These are phyloP conservation scores for Aspergillus glaucus DNA, from an alignment of 2,329 filamentous ascomycete genomes.

Conservation along the genomic window DNA sequence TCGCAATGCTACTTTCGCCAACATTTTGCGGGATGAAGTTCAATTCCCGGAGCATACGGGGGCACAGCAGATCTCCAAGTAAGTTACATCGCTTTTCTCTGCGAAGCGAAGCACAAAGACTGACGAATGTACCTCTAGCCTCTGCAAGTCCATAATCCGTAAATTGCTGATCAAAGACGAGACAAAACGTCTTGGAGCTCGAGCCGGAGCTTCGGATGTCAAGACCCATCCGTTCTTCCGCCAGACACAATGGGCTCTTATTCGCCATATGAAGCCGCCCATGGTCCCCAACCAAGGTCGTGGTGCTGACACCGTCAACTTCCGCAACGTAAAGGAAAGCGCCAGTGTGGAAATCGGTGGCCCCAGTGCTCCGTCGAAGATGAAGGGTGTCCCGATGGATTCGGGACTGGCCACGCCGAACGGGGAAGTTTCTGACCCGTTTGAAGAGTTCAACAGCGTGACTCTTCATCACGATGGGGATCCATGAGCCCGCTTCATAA, in stretches of 20 bases:
- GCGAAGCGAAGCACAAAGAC: slow-evolving; percentile 1
- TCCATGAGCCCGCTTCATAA: slow-evolving; percentile 10
- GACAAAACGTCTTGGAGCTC: slow-evolving; percentile 82
- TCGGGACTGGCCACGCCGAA: slow-evolving; percentile 80
- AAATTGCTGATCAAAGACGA: slow-evolving; percentile 98
- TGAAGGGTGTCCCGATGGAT: slow-evolving; percentile 78
- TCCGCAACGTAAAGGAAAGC: slow-evolving; percentile 96
- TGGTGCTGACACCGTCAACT: slow-evolving; percentile 91
- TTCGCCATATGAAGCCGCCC: slow-evolving; percentile 95
- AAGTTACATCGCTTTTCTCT: slow-evolving; percentile 36
- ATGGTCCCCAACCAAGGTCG: slow-evolving; percentile 89
- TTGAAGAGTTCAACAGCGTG: slow-evolving; percentile 98
- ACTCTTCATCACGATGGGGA: slow-evolving; percentile 96
- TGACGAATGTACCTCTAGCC: slow-evolving; percentile 46
- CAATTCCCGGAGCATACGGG: slow-evolving; percentile 87
- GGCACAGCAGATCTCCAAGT: slow-evolving; percentile 85
- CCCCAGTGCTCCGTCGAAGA: slow-evolving; percentile 34
- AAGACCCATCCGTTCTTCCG: slow-evolving; percentile 96
- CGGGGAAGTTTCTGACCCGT: slow-evolving; percentile 77
- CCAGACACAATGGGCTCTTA: slow-evolving; percentile 90
- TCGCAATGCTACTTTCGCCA: slow-evolving; percentile 94
- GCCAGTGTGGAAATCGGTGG: slow-evolving; percentile 71
- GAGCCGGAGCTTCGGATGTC: slow-evolving; percentile 92
- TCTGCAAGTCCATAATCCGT: slow-evolving; percentile 93
- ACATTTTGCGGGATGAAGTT: slow-evolving; percentile 91